Conservation (phyloP, 169 alveolate species). For the Cryptosporidium muris region DNA sequence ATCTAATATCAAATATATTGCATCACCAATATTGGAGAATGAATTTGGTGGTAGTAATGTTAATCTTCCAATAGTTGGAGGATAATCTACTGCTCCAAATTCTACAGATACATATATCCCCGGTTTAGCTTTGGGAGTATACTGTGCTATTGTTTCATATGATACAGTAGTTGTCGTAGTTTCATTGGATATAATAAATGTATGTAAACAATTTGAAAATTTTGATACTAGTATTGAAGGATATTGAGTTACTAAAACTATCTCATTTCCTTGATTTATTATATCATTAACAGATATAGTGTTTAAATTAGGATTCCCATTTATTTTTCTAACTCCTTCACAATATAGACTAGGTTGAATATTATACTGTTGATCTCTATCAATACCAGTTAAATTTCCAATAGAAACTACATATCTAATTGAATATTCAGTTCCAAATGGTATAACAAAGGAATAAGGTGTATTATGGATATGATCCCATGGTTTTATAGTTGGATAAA, state of each 20-base stretch:
- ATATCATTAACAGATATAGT: constrained; percentile 29
- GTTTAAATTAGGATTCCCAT: constrained; percentile 29
- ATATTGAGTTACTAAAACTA: constrained; percentile 20
- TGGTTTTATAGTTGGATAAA: constrained; percentile 53
- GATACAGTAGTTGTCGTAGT: constrained; percentile 11
- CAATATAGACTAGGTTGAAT: constrained; percentile 22
- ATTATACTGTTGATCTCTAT: constrained; percentile 13
- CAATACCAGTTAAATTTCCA: constrained; percentile 8
- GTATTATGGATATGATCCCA: constrained; percentile 68
- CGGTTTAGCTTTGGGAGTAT: constrained; percentile 8
- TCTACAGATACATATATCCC: constrained; percentile 25
- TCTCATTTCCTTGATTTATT: neutral
- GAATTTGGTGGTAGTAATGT: constrained; percentile 33
- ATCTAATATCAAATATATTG: constrained; percentile 23
- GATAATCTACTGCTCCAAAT: constrained; percentile 67
- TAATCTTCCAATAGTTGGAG: constrained; percentile 52
- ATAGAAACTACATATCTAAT: constrained; percentile 33
- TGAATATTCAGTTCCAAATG: constrained; percentile 12
- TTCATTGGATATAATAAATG: constrained; percentile 18
- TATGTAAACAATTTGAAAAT: constrained; percentile 46
- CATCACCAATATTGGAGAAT: constrained; percentile 12
- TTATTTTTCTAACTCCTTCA: constrained; percentile 21
- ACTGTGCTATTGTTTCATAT: constrained; percentile 26
- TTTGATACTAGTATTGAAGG: constrained; percentile 46
- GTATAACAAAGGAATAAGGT: constrained; percentile 44